Percentiles rank a stretch among this genome's conserved stretches.
Conservation (phyloP, 345 rosid genomes). For the Dipteronia sinensis region DNA sequence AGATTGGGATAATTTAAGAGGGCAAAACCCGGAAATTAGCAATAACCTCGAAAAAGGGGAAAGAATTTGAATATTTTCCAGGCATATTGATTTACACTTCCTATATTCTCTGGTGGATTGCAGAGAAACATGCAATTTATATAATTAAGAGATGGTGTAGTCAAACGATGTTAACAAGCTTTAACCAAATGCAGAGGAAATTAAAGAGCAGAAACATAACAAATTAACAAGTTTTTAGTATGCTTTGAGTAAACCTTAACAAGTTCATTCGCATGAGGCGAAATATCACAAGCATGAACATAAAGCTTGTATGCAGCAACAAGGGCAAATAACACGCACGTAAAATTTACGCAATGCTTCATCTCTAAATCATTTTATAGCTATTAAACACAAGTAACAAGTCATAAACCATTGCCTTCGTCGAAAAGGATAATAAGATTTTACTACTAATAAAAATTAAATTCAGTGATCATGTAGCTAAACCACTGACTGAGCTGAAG, state of each 20-base stretch:
- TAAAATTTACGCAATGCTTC: neutral
- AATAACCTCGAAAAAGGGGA: too few species aligned
- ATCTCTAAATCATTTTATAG: neutral
- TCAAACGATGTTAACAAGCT: too few species aligned
- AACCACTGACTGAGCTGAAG: neutral
- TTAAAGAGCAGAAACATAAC: neutral
- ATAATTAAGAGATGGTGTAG: too few species aligned
- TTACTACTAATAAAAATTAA: neutral
- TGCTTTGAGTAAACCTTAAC: conserved; percentile 41
- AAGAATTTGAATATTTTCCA: too few species aligned
- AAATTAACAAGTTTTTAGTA: neutral
- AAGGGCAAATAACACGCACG: conserved; percentile 21
- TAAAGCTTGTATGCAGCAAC: conserved; percentile 47
- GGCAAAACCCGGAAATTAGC: too few species aligned
- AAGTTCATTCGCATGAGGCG: conserved; percentile 42
- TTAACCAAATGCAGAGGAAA: neutral
- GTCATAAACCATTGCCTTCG: neutral
- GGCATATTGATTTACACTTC: too few species aligned
- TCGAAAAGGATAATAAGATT: neutral
- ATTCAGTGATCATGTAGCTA: neutral
- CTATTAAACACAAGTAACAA: neutral
- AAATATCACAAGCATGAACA: conserved; percentile 60
- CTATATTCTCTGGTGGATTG: too few species aligned
- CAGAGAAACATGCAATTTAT: too few species aligned
- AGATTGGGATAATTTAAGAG: too few species aligned